phyloP scores from a whole-genome alignment of 202 grass and related monocot genomes.

The Brachypodium distachyon region DNA sequence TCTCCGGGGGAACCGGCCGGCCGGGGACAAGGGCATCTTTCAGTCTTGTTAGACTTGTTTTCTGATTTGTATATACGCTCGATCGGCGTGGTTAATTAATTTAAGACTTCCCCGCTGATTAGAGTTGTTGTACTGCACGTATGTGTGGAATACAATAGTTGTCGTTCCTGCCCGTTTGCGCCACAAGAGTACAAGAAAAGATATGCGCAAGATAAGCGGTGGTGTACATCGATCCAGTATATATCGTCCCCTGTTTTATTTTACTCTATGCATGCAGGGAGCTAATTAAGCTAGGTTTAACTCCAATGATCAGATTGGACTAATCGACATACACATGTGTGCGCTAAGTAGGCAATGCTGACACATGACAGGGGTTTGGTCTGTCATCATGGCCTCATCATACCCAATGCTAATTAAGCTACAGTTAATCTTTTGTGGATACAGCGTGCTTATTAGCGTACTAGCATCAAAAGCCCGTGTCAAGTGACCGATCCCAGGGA shows the following conservation, averaged over 20 bases:
- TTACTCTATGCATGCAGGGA: not conserved
- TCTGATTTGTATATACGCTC: not conserved
- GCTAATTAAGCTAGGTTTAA: not conserved
- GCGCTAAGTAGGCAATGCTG: not conserved
- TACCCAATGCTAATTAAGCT: too few species aligned
- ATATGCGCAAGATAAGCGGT: not conserved
- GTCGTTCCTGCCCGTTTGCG: not conserved
- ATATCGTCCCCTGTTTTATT: not conserved
- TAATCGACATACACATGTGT: not conserved
- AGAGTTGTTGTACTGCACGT: constrained; percentile 13
- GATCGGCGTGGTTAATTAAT: not conserved
- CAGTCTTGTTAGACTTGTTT: constrained; percentile 11
- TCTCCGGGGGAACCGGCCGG: not conserved
- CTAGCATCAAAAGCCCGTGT: not conserved
- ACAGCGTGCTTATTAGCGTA: not conserved
- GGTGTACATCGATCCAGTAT: not conserved
- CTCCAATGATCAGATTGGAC: not conserved
- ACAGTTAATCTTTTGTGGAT: not conserved
- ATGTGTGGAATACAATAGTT: not conserved
- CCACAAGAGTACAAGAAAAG: not conserved
- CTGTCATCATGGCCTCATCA: not conserved
- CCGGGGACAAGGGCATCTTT: constrained; percentile 45
- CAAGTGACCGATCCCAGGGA: not conserved
- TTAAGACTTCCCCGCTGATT: constrained; percentile 24
- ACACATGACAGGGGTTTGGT: not conserved